These are phyloP conservation scores for Moesziomyces aphidis DNA, from an alignment of 1,284 basidiomycete species.

Conservation along the genomic window DNA sequence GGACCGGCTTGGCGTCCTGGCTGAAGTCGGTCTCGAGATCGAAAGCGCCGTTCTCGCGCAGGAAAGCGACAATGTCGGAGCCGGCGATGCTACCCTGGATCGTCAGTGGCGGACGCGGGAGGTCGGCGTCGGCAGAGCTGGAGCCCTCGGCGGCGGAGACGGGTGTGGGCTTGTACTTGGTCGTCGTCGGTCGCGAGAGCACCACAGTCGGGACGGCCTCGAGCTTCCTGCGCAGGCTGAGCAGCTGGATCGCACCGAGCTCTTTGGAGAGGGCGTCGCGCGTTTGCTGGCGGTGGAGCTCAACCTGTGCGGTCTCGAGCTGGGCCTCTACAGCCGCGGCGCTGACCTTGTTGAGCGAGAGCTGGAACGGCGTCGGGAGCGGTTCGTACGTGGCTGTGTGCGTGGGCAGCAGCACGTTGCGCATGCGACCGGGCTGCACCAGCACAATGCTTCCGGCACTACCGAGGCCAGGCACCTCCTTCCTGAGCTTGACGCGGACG, in stretches of 20 bases:
- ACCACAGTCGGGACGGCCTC: slow-evolving; percentile 29
- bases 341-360: slow-evolving; percentile 18
- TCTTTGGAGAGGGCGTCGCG: slow-evolving; percentile 30
- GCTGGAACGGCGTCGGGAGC: slow-evolving; percentile 32
- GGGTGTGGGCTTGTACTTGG: slow-evolving; percentile 9
- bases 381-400: slow-evolving; percentile 40
- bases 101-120: slow-evolving; percentile 31
- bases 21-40: slow-evolving; percentile 42
- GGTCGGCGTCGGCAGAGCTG: slow-evolving; percentile 4
- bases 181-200: slow-evolving; percentile 32
- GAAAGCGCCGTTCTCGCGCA: slow-evolving; percentile 31
- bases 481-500: slow-evolving; percentile 43
- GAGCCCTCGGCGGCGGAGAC: neutral
- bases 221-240: slow-evolving; percentile 41
- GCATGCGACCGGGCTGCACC: slow-evolving; percentile 48
- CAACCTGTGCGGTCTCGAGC: slow-evolving; percentile 24
- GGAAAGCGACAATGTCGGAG: slow-evolving; percentile 28
- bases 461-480: slow-evolving; percentile 30
- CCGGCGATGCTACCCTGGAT: slow-evolving; percentile 43
- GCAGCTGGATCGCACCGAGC: slow-evolving; percentile 40
- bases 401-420: slow-evolving; percentile 36
- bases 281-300: slow-evolving; percentile 15
- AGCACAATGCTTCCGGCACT: slow-evolving; percentile 29
- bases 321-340: slow-evolving; percentile 21
- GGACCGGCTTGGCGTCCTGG: slow-evolving; percentile 19